Evolutionary conservation across 768 basidiomycete species (phyloP).

Genomic region (Omphalotus guepiniiformis): DNA sequence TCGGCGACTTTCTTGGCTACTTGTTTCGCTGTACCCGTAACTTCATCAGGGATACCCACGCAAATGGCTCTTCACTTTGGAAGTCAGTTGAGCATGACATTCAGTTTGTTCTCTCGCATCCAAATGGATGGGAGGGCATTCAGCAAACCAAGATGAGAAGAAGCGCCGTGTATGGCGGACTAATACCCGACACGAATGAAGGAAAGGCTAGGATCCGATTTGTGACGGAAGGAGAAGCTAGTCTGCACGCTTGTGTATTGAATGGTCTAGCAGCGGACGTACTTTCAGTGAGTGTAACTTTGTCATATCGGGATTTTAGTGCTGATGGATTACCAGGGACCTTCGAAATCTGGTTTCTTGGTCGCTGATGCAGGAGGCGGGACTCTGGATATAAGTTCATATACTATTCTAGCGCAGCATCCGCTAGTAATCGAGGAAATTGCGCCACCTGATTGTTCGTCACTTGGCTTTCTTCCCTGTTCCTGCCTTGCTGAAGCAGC

Average conservation of each 20-base stretch:
- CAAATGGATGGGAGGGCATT: conserved; percentile 79
- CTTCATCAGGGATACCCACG: conserved; percentile 80
- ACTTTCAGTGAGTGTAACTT: conserved; percentile 49
- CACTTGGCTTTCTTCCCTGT: too few relatives aligned
- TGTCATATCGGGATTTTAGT: neutral
- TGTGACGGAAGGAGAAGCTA: conserved; percentile 82
- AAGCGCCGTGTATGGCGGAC: conserved; percentile 64
- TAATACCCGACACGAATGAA: conserved; percentile 71
- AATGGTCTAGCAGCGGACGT: conserved; percentile 77
- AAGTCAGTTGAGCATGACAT: conserved; percentile 64
- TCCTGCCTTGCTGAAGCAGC: neutral
- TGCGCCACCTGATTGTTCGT: conserved; percentile 75
- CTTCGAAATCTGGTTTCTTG: conserved; percentile 72
- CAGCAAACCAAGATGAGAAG: conserved; percentile 77
- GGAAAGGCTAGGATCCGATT: conserved; percentile 72
- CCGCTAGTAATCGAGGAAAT: conserved; percentile 81
- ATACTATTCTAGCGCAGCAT: conserved; percentile 63
- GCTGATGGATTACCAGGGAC: conserved; percentile 40
- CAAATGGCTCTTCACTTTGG: conserved; percentile 68
- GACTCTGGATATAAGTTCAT: conserved; percentile 77
- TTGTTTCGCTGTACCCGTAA: conserved; percentile 68
- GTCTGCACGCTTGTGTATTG: conserved; percentile 75
- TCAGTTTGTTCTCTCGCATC: conserved; percentile 74
- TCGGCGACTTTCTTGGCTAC: conserved; percentile 76
- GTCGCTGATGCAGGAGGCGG: conserved; percentile 81